These are phyloP conservation scores for Heliophila coronopifolia DNA, from an alignment of 441 rosid species.

Conservation along the genomic window DNA sequence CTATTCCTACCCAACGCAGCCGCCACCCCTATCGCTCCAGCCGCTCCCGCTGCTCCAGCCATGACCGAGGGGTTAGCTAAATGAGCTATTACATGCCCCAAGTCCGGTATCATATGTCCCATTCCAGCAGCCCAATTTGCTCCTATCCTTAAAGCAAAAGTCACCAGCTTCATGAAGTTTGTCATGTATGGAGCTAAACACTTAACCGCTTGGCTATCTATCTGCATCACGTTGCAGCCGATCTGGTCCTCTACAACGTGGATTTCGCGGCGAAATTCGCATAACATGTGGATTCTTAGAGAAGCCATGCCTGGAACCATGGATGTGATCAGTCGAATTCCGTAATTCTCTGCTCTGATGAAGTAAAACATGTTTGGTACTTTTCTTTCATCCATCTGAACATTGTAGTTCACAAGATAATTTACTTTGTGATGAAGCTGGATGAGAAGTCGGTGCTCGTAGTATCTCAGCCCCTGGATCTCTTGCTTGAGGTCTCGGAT, in stretches of 20 bases:
- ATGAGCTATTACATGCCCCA: constrained; percentile 76
- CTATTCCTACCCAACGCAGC: constrained; percentile 57
- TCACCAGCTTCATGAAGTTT: constrained; percentile 71
- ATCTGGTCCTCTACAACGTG: constrained; percentile 84
- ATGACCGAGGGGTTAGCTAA: constrained; percentile 55
- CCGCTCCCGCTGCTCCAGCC: constrained; percentile 79
- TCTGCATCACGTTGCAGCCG: constrained; percentile 88
- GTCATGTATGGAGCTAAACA: constrained; percentile 81
- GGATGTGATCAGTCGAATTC: constrained; percentile 71
- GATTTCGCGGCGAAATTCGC: constrained; percentile 81
- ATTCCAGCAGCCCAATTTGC: constrained; percentile 87
- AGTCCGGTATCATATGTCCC: constrained; percentile 93
- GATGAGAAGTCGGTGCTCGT: constrained; percentile 73
- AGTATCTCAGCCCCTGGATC: constrained; percentile 87
- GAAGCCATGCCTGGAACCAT: constrained; percentile 79
- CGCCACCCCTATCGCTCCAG: constrained; percentile 41
- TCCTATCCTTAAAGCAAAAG: constrained; percentile 89
- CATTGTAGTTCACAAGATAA: constrained; percentile 80
- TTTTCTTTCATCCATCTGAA: constrained; percentile 78
- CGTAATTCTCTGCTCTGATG: constrained; percentile 70
- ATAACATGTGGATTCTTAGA: constrained; percentile 79
- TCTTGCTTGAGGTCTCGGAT: constrained; percentile 90
- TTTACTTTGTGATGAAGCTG: constrained; percentile 85
- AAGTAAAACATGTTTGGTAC: constrained; percentile 93
- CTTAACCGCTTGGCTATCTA: constrained; percentile 65